Evolutionary conservation across 768 basidiomycete genomes (phyloP).

Genomic region (Tricholoma furcatifolium): DNA sequence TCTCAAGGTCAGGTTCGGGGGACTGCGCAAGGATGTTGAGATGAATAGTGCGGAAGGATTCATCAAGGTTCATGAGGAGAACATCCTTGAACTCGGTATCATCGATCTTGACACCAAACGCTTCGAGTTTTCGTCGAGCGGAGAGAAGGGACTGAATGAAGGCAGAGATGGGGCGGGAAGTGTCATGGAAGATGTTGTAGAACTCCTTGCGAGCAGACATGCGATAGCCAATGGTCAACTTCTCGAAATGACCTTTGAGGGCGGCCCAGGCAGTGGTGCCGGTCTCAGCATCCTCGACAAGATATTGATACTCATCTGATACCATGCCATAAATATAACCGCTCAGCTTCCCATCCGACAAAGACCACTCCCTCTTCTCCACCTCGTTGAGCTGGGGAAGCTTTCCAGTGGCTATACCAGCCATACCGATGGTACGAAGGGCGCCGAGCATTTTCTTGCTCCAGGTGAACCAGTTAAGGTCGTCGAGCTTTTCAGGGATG

Average conservation of each 20-base stretch:
- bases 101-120: no score
- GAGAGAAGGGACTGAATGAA: no score
- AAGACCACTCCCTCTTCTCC: not conserved
- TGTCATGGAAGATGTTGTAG: no score
- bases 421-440: not conserved
- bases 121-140: no score
- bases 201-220: no score
- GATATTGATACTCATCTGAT: slow-evolving; percentile 7
- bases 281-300: slow-evolving; percentile 11
- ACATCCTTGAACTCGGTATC: no score
- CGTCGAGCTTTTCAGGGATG: not conserved
- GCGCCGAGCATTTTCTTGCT: not conserved
- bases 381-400: not conserved
- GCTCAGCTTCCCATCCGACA: slow-evolving; percentile 2
- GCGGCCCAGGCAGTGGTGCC: slow-evolving; percentile 10
- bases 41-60: no score
- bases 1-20: no score
- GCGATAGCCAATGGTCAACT: no score
- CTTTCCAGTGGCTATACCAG: not conserved
- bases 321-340: not conserved
- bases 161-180: no score
- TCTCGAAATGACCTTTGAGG: slow-evolving; percentile 15
- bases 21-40: no score
- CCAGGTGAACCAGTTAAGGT: slow-evolving; percentile 8
- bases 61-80: no score